phyloP scores from a whole-genome alignment of 2,329 filamentous ascomycete genomes.

The Celoporthe dispersa region DNA sequence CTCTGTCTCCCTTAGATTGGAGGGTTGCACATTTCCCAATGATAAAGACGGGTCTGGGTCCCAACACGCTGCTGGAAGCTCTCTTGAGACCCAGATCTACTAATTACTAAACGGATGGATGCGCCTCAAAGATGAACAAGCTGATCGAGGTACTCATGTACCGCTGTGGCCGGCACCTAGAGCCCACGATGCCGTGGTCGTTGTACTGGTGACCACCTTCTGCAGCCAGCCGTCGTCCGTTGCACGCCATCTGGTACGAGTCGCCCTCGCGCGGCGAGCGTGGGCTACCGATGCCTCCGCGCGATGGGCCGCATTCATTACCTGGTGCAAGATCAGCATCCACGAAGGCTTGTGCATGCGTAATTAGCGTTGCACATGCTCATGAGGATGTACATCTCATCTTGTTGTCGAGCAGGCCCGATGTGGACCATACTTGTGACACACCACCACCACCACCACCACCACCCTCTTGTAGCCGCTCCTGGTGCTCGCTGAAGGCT shows the following conservation, averaged over 20 bases:
- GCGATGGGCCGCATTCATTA: slow-evolving; percentile 2
- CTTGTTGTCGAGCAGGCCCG: background rate
- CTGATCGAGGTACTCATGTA: background rate
- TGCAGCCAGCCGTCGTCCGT: slow-evolving; percentile 25
- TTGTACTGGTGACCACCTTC: slow-evolving; percentile 18
- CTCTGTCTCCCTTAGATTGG: background rate
- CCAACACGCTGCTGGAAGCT: background rate
- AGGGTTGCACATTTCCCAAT: background rate
- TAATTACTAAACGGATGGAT: background rate
- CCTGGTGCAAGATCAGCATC: slow-evolving; percentile 17
- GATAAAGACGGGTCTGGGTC: background rate
- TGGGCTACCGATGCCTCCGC: slow-evolving; percentile 11
- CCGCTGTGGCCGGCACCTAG: background rate
- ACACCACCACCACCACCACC: background rate
- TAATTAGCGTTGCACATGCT: background rate
- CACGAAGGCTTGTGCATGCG: slow-evolving; percentile 4
- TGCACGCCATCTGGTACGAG: slow-evolving; percentile 21
- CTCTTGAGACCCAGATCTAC: background rate
- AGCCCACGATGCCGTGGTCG: slow-evolving; percentile 20
- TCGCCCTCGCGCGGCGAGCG: slow-evolving; percentile 16
- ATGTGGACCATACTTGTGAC: background rate
- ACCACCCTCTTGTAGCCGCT: background rate
- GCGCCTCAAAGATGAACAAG: background rate
- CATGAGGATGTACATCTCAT: slow-evolving; percentile 1
- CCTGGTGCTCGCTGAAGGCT: background rate